Evolutionary conservation across 352 stramenopile genomes (phyloP), one percentile per base, ranked within the genome.

Genomic region (Aphanomyces cochlioides): DNA sequence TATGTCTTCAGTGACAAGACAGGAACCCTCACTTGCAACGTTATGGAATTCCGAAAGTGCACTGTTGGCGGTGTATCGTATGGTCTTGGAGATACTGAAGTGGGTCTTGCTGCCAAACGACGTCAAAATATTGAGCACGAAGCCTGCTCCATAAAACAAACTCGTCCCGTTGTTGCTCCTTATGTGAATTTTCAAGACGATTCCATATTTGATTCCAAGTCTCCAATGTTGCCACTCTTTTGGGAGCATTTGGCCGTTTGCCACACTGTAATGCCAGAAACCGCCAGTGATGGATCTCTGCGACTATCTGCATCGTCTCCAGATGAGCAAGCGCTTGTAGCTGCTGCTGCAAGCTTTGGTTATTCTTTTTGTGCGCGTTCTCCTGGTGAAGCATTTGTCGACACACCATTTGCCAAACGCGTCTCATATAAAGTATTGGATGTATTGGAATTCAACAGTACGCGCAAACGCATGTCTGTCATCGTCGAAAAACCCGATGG

Each of bases 241-340:
- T 97, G 90, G 41, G 88, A 96, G 56, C 85, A 95, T 74, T 72
- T 98, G 37, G 75, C 89, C 4, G 80, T 98, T 12, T 98, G 93
- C 75, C 95, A 99, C 79, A 99, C 97, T 5, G 96, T 99, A 39
- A 98, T 99, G 75, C 95, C 98, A 0, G 97, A 99, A 77, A 93
- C 90, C 12, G 87, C 96, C 39, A 63, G 94, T 0, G 94, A 97
- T 54, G 88, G 87, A 4, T 86, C 73, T 67, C 72, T 96, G 4
- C 80, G 85, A 1, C 83, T 97, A 67, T 96, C 92, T 67, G 92
- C 94, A 1, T 97, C 94, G 56, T 98, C 90, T 43, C 90, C 90
- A 0, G 90, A 97, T 73, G 90, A 97, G 43, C 87, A 97, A 72
- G 90, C 90, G 19, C 73, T 97, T 4, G 90, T 97, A 6, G 85